Conservation (phyloP, 1,284 basidiomycete genomes). For the Apiotrichum porosum region DNA sequence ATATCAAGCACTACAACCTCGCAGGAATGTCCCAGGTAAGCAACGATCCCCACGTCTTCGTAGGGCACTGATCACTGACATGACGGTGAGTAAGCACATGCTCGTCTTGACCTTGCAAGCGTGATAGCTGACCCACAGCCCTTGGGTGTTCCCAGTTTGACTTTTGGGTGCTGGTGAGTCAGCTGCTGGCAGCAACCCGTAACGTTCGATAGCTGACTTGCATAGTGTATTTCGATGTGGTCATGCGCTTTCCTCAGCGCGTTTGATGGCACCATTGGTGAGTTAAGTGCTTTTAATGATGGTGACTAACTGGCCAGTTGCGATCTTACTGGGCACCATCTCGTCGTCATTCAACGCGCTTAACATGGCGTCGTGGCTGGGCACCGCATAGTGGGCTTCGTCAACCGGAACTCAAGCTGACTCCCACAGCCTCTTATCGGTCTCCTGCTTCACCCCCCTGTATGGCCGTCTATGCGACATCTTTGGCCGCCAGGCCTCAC, state of each 20-base stretch:
- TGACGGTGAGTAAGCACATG: too few species aligned
- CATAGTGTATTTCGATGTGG: conserved; percentile 35
- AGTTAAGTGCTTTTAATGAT: too few species aligned
- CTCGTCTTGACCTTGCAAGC: too few species aligned
- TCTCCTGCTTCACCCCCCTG: conserved; percentile 82
- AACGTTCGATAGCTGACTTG: too few species aligned
- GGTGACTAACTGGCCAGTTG: too few species aligned
- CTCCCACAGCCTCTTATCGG: conserved; percentile 62
- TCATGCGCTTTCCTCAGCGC: conserved; percentile 60
- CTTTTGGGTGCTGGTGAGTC: conserved; percentile 29
- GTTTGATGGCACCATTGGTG: conserved; percentile 60
- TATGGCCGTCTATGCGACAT: conserved; percentile 85
- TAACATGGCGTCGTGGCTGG: conserved; percentile 72
- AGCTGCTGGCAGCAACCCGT: too few species aligned
- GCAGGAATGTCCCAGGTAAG: conserved; percentile 28
- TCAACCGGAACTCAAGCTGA: not conserved
- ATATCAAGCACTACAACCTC: conserved; percentile 35
- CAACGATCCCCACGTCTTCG: too few species aligned
- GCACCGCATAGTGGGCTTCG: conserved; percentile 57
- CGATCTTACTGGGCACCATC: conserved; percentile 57
- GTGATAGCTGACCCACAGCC: too few species aligned
- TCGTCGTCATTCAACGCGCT: conserved; percentile 45
- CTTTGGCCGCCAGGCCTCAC: conserved; percentile 70
- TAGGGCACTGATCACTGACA: too few species aligned
- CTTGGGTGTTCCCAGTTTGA: too few species aligned